Base-by-base conservation (phyloP, 2,329 filamentous ascomycete species). In the Colletotrichum sp. region DNA sequence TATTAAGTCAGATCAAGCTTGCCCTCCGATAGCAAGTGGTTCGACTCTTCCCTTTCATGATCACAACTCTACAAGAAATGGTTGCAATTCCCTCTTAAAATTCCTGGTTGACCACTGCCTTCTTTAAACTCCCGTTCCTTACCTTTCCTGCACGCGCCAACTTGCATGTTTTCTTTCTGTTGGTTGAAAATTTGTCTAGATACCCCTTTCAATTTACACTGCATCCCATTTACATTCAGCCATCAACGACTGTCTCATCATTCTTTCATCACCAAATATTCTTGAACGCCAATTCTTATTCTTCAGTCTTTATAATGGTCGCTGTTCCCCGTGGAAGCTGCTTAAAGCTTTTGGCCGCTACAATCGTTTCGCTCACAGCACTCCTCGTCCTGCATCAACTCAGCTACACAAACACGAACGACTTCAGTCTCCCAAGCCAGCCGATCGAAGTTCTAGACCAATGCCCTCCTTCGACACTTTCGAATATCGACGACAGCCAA, bases 341-440 rank as follows among this genome's bases (percentile, higher is more conserved):
- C 6, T 24, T 72, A 6, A 72, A 68, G 28, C 28, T 58, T 7
- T 28, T 58, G 6, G 36, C 28, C 12, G 24, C 34, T 16, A 18
- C 28, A 6, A 28, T 15, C 6, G 18, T 21, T 16, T 32, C n/a
- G 34, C 21, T 68, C 24, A 36, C 34, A 13, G 34, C 30, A 34
- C 48, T 67, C 13, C 26, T 73, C n/a, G 28, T 73, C 24, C n/a
- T 73, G 13, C 70, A 73, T 30, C 70, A 73, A 73, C 48, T 73
- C 55, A 73, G 65, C 36, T 73, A 67, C 65, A 67, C 65, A n/a
- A 56, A 69, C 38, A 62, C 71, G n/a, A 56, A 38, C 24, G 38
- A 55, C 38, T 56, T 73, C 18, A 28, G 38, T n/a, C 71, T 73
- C 43, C 21, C 66, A 8, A 58, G 18, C 18, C 71, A 64, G 24